phyloP scores from a whole-genome alignment of 148 eudicot species.

The Rhododendron griersonianum region DNA sequence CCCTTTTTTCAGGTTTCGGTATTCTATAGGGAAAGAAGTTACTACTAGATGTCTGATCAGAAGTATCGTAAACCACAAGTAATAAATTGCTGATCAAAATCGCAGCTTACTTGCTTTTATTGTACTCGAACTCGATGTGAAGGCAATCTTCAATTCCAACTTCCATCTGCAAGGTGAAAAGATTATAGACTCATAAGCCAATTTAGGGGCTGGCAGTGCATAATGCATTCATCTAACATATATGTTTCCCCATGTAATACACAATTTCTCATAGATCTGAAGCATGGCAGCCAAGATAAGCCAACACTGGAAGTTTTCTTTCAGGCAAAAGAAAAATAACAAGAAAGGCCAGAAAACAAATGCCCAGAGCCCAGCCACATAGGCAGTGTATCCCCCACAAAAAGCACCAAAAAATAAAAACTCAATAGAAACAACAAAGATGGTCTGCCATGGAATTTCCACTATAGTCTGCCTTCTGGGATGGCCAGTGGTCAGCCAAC shows the following conservation, averaged over 20 bases:
- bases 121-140: constrained; percentile 97
- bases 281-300: not conserved
- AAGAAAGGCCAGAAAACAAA: not conserved
- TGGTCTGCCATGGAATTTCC: not conserved
- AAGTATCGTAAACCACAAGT: not conserved
- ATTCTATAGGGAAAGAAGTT: not conserved
- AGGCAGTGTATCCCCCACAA: not conserved
- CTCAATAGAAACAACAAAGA: not conserved
- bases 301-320: not conserved
- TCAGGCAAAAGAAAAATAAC: not conserved
- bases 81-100: not conserved
- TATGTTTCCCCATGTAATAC: too few species aligned
- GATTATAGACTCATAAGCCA: not conserved
- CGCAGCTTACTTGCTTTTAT: constrained; percentile 78
- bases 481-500: not conserved
- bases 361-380: not conserved
- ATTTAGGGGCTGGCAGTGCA: not conserved
- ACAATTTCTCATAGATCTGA: not conserved
- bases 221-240: too few species aligned
- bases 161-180: constrained; percentile 70
- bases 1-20: not conserved
- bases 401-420: not conserved
- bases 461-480: not conserved
- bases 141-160: constrained; percentile 98
- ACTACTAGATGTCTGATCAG: not conserved